Conservation (phyloP, 2,329 filamentous ascomycete species). For the Dothidotthia symphoricarpi region DNA sequence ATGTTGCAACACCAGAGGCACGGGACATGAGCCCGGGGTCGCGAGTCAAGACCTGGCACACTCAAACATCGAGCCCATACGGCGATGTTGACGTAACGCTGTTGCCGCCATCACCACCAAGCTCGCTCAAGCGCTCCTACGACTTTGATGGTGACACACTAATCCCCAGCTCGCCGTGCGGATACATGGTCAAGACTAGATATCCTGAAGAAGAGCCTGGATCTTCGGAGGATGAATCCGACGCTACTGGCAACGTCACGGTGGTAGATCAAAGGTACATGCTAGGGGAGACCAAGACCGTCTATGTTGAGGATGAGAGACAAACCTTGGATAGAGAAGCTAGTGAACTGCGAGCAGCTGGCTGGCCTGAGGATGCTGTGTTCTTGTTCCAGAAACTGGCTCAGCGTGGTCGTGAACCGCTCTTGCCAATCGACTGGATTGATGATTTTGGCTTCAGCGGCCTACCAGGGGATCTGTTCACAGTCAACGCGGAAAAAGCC, state of each 20-base stretch:
- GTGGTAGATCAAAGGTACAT: constrained; percentile 36
- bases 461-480: constrained; percentile 55
- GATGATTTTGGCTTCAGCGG: constrained; percentile 56
- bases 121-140: constrained; percentile 17
- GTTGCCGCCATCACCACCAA: constrained; percentile 34
- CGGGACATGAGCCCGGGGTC: constrained; percentile 38
- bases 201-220: constrained; percentile 5
- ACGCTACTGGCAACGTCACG: constrained; percentile 40
- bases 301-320: constrained; percentile 26
- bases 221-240: constrained; percentile 23
- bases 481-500: constrained; percentile 41
- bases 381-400: constrained; percentile 54
- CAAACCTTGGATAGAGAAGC: constrained; percentile 27
- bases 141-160: constrained; percentile 37
- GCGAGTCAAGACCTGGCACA: constrained; percentile 23
- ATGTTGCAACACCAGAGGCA: constrained; percentile 6
- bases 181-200: too few relatives aligned
- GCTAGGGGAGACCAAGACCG: constrained; percentile 22
- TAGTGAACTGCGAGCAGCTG: constrained; percentile 41
- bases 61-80: constrained; percentile 21
- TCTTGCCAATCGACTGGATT: constrained; percentile 54
- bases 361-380: constrained; percentile 54
- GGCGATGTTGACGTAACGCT: constrained; percentile 23
- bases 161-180: constrained; percentile 8
- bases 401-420: constrained; percentile 57